Conservation (phyloP, 306 rosid genomes). For the Betula pendula region DNA sequence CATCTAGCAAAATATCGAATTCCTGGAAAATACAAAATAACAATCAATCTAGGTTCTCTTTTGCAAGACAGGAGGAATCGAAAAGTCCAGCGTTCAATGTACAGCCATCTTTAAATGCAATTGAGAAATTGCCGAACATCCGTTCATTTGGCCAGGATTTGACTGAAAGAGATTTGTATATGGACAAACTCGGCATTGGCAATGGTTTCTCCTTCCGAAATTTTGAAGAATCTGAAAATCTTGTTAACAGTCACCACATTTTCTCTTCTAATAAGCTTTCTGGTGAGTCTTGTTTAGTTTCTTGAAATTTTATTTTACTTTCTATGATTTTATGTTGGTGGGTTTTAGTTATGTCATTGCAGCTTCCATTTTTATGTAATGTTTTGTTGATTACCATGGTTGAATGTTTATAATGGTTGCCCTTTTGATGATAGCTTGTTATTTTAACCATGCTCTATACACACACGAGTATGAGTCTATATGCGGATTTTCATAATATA, state of each 20-base stretch:
- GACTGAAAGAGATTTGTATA: conserved; percentile 47
- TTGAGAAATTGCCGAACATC: conserved; percentile 45
- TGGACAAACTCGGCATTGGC: conserved; percentile 48
- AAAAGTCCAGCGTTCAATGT: conserved; percentile 45
- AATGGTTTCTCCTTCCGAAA: conserved; percentile 51
- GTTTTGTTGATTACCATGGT: background rate
- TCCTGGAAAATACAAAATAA: conserved; percentile 73
- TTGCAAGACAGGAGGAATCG: conserved; percentile 84
- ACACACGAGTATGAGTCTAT: background rate
- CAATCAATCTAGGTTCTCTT: conserved; percentile 84
- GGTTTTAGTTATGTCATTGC: background rate
- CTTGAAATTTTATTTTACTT: background rate
- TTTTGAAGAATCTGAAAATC: conserved; percentile 54
- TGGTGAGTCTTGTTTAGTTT: conserved; percentile 51
- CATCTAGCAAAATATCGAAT: conserved; percentile 45
- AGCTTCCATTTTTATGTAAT: background rate
- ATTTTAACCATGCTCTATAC: background rate
- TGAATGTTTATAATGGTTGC: background rate
- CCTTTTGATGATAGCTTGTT: background rate
- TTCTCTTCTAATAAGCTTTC: conserved; percentile 54
- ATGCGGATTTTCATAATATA: background rate
- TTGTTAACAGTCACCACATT: conserved; percentile 34
- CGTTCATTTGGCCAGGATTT: conserved; percentile 49
- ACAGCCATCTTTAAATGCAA: conserved; percentile 47
- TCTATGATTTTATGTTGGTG: background rate